phyloP scores from a whole-genome alignment of 2,329 filamentous ascomycete species.

The Fusarium avenaceum region DNA sequence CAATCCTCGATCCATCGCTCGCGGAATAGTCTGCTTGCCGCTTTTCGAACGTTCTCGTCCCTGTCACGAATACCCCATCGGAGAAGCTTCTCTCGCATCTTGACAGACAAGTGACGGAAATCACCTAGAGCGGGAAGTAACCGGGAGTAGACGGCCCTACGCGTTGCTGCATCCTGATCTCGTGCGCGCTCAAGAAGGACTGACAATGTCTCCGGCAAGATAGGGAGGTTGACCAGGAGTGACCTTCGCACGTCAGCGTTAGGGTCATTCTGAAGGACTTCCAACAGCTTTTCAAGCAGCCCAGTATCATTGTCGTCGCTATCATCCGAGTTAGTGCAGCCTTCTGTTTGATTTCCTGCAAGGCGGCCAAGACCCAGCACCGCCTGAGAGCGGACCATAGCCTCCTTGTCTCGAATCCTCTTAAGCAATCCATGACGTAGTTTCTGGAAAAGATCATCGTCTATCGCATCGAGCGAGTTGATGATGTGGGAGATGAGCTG shows the following conservation, averaged over 20 bases:
- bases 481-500: conserved; percentile 92
- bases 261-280: conserved; percentile 92
- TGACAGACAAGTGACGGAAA: conserved; percentile 92
- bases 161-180: conserved; percentile 86
- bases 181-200: conserved; percentile 91
- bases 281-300: conserved; percentile 84
- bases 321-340: conserved; percentile 76
- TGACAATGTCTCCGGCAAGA: conserved; percentile 83
- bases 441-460: conserved; percentile 89
- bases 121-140: conserved; percentile 91
- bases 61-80: conserved; percentile 95
- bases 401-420: conserved; percentile 92
- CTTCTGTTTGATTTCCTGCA: conserved; percentile 81
- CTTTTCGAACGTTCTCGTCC: conserved; percentile 94
- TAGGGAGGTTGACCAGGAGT: conserved; percentile 89
- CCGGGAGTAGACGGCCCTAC: conserved; percentile 87
- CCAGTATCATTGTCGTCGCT: conserved; percentile 77
- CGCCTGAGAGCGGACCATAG: conserved; percentile 91
- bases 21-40: conserved; percentile 88
- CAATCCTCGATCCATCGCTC: conserved; percentile 99
- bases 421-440: conserved; percentile 84
- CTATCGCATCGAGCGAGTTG: conserved; percentile 91
- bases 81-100: conserved; percentile 94
- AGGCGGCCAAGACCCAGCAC: conserved; percentile 90
- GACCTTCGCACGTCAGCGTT: conserved; percentile 93